phyloP scores from a whole-genome alignment of 129 eudicot genomes.

The carrot (Daucus carota) region DNA sequence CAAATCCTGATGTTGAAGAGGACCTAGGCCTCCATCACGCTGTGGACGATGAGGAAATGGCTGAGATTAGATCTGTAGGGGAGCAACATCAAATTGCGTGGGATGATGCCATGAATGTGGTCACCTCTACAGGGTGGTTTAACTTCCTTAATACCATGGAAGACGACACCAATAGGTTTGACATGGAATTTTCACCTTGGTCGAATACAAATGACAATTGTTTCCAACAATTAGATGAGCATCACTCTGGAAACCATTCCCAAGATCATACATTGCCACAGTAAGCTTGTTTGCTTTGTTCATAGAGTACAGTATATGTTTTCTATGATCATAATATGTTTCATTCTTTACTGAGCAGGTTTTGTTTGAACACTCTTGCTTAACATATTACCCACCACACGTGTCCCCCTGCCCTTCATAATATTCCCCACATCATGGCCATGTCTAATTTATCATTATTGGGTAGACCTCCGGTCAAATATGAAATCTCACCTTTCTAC shows the following conservation, averaged over 20 bases:
- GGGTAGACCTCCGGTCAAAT: not conserved
- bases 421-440: not conserved
- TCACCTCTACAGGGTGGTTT: slow-evolving; percentile 72
- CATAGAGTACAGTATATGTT: not conserved
- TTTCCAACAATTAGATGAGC: slow-evolving; percentile 32
- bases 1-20: slow-evolving; percentile 3
- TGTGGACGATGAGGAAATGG: slow-evolving; percentile 71
- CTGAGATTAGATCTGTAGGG: slow-evolving; percentile 66
- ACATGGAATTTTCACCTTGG: slow-evolving; percentile 59
- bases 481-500: not conserved
- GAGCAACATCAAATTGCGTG: slow-evolving; percentile 79
- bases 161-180: slow-evolving; percentile 22
- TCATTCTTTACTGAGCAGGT: not conserved
- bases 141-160: slow-evolving; percentile 54
- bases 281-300: slow-evolving; percentile 25
- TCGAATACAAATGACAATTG: slow-evolving; percentile 42
- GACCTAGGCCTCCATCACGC: slow-evolving; percentile 42
- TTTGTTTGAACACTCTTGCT: slow-evolving; percentile 4
- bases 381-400: not conserved
- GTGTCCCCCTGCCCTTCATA: not conserved
- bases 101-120: slow-evolving; percentile 64
- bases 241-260: slow-evolving; percentile 31
- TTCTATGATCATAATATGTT: not conserved
- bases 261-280: slow-evolving; percentile 66
- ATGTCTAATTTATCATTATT: not conserved